phyloP scores from a whole-genome alignment of 1,284 basidiomycete genomes.

The Tranzscheliella williamsii region DNA sequence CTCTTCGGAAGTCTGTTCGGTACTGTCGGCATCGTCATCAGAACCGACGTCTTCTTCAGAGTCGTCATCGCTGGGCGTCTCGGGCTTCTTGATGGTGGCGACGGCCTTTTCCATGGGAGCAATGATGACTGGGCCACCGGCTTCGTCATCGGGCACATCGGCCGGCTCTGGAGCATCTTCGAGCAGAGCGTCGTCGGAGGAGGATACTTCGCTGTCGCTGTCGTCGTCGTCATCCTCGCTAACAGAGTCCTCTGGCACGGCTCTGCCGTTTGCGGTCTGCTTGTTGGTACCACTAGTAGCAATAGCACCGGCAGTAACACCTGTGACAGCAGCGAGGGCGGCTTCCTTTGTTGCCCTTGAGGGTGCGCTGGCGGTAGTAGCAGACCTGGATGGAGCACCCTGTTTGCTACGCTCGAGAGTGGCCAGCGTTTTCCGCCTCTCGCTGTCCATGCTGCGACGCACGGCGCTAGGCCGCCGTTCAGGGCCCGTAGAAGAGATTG shows the following conservation, averaged over 20 bases:
- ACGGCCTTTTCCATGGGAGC: constrained; percentile 5
- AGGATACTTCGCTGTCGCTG: constrained; percentile 8
- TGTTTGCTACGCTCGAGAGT: constrained; percentile 15
- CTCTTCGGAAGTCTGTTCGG: constrained; percentile 31
- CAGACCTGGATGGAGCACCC: constrained; percentile 2
- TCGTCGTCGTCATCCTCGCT: constrained; percentile 5
- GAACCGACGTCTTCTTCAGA: constrained; percentile 11
- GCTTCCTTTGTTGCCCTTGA: constrained; percentile 4
- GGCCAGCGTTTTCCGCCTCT: constrained; percentile 20
- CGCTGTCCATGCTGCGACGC: constrained; percentile 27
- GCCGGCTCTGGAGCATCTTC: constrained; percentile 29
- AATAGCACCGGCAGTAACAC: constrained; percentile 10
- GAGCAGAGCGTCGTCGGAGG: constrained; percentile 11
- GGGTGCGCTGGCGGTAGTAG: constrained; percentile 14
- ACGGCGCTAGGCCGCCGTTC: constrained; percentile 19
- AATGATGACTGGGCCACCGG: constrained; percentile 9
- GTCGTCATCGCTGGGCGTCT: constrained; percentile 31
- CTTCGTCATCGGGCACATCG: constrained; percentile 34
- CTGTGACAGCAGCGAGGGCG: constrained; percentile 36
- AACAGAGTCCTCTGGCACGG: not conserved
- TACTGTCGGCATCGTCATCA: constrained; percentile 14
- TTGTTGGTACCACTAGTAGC: constrained; percentile 10
- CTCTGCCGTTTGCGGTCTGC: constrained; percentile 1
- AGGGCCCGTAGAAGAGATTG: constrained; percentile 1
- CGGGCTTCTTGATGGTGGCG: constrained; percentile 1